Base-by-base conservation (phyloP, 1,284 basidiomycete species). In the Schizopora paradoxa region DNA sequence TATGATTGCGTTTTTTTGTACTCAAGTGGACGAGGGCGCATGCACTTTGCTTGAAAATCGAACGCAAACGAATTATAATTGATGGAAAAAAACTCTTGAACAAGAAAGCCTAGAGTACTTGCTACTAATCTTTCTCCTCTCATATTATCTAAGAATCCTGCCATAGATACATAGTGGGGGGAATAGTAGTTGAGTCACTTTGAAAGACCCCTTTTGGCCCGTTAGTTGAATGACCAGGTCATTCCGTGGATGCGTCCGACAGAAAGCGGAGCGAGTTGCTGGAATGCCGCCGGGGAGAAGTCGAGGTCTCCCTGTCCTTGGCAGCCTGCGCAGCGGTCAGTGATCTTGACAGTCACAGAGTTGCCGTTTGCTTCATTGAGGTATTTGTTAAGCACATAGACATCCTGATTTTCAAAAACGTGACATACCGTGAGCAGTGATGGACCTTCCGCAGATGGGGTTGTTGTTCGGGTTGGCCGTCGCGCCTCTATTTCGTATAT, bases 281-380 rank as follows among this genome's bases (percentile, higher is more conserved):
- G 47, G 50, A 68, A 70, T 5, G 61, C 60, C 1, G 58, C 57
- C 8, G 54, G 55, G 11, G 61, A 61, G 35, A 70, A 56, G 54
- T 70, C 68, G 42, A 71, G 57, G 27, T 60, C 58, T 18, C 59
- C 50, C 25, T 58, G 50, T 14, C 14, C 21, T 1, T 54, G 54
- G 32, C 32, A 34, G 5, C 32, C 32, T 34, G 5, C 32, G 13
- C 32, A 34, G 13, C 32, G 5, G 22, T 39, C 37, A 4, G 25
- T 22, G 25, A 39, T 22, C 5, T n/a, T 6, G 14, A 19, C 37
- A 8, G 37, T 6, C 16, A 25, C 16, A 5, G 18, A 21, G n/a
- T 39, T 39, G 5, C 37, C 37, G 7, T 25, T n/a, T n/a, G 6
- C 37, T 39, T 4, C 5, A 34, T 5, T 16, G 7, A 13, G 13